Evolutionary conservation across 2,329 filamentous ascomycete species (phyloP).

Genomic region (Clarireedia monteithiana): DNA sequence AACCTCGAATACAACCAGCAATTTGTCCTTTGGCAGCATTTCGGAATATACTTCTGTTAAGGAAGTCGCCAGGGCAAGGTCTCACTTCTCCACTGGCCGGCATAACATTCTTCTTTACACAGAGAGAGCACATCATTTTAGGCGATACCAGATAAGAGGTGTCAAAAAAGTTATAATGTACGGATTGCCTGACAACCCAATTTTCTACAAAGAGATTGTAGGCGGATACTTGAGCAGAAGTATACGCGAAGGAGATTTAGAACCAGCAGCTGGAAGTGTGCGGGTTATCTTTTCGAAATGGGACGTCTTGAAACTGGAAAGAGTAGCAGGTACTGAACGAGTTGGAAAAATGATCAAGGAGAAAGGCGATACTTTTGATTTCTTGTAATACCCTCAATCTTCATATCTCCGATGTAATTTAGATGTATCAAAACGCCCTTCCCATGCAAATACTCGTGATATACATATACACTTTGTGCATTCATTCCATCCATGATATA

Average conservation of each 20-base stretch:
- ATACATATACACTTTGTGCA: constrained; percentile 12
- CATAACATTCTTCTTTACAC: constrained; percentile 85
- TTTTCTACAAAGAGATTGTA: constrained; percentile 71
- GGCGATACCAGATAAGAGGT: constrained; percentile 74
- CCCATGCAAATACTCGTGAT: constrained; percentile 9
- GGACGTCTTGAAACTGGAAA: constrained; percentile 82
- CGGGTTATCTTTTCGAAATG: constrained; percentile 74
- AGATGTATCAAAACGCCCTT: constrained; percentile 4
- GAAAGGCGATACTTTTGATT: constrained; percentile 87
- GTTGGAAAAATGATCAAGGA: constrained; percentile 79
- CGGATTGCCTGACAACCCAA: constrained; percentile 78
- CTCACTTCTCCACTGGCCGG: constrained; percentile 77
- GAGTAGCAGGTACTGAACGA: constrained; percentile 74
- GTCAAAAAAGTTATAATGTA: constrained; percentile 85
- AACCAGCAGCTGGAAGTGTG: constrained; percentile 51
- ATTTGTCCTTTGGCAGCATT: constrained; percentile 67
- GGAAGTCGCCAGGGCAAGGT: constrained; percentile 75
- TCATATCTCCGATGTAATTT: background rate
- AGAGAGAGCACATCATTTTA: constrained; percentile 94
- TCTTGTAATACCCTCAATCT: constrained; percentile 50
- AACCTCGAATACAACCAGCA: constrained; percentile 50
- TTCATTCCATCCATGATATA: background rate
- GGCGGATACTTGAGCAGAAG: constrained; percentile 57
- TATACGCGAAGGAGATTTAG: constrained; percentile 47
- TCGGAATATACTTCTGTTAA: constrained; percentile 78